Percentiles rank a stretch among this genome's conserved stretches.
phyloP scores from a whole-genome alignment of 1,139 yeast genomes.

The Yarrowia galli region DNA sequence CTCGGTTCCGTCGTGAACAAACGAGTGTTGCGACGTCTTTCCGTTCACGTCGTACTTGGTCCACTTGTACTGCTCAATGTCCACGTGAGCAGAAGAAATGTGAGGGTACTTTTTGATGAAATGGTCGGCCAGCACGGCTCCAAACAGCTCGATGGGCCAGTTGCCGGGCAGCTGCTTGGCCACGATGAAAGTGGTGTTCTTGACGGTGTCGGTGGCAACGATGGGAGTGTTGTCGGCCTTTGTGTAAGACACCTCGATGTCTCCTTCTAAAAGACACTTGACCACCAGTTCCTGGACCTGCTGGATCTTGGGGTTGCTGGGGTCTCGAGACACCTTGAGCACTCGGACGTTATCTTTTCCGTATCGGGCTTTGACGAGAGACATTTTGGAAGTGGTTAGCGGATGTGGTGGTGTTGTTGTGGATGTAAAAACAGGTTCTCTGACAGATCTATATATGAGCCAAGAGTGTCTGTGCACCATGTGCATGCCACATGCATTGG shows the following conservation, averaged over 20 bases:
- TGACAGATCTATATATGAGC: not conserved
- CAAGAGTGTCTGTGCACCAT: no score
- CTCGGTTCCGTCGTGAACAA: conserved; percentile 84
- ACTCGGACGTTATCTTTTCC: conserved; percentile 94
- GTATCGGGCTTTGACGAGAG: conserved; percentile 60
- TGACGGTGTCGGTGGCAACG: conserved; percentile 93
- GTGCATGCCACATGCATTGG: not conserved
- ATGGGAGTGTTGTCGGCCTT: conserved; percentile 85
- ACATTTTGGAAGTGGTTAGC: conserved; percentile 9
- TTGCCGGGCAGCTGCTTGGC: conserved; percentile 76
- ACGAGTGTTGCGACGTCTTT: conserved; percentile 77
- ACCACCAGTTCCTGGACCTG: conserved; percentile 87
- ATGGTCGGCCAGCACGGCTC: conserved; percentile 82
- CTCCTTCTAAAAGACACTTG: conserved; percentile 74
- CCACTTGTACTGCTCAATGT: conserved; percentile 79
- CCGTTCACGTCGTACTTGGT: conserved; percentile 77
- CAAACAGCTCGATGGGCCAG: conserved; percentile 91
- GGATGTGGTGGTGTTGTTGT: not conserved
- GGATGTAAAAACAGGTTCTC: not conserved
- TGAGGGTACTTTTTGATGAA: conserved; percentile 77
- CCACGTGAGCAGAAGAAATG: conserved; percentile 72
- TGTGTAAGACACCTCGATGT: conserved; percentile 80
- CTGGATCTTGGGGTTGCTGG: conserved; percentile 71
- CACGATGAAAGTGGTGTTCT: conserved; percentile 81
- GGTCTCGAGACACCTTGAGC: conserved; percentile 82